Evolutionary conservation across 371 early-diverging fungal species (phyloP), one percentile per base, ranked within the genome.

Genomic region (Mucor ambiguus): DNA sequence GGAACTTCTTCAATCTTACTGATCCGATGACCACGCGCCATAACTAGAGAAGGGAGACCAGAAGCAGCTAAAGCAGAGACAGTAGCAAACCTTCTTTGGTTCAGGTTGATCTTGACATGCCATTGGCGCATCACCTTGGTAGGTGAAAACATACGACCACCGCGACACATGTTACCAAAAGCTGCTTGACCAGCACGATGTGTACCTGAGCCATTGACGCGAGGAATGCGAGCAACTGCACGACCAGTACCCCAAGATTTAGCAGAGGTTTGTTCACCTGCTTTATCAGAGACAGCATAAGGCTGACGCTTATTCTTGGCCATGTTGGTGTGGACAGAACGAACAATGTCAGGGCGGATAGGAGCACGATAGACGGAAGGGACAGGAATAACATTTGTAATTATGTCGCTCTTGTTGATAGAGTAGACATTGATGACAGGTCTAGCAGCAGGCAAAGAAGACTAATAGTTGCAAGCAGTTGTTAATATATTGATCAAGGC

Each of bases 201-300:
- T 70, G 99, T 99, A 88, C 99, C 99, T 70, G 95, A 90, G 77
- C 99, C 99, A 70, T 90, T 89, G 65, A 99, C 99, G 89, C 99
- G 95, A 74, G 99, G 99, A 78, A 99, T 99, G 95, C 99, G 96
- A 62, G 99, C 98, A 77, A 99, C 97, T 77, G 99, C 99, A 87
- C 99, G 96, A 93, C 96, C 97, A 63, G 98, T 99, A 89, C 99
- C 99, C 99, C 99, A 99, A 67, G 99, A 98, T 82, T 94, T 95
- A 70, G 99, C 99, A 68, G 98, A 98, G 80, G 99, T 99, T 89
- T 99, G 98, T 86, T 98, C 98, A 87, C 99, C 99, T 82, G 99
- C 99, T 85, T 94, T 91, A 78, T 90, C 90, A 76, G 92, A 93
- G 73, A 98, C 99, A 72, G 99, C 92, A 87, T 99, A 99, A 66